These are phyloP conservation scores for Pistacia integerrima DNA, from an alignment of 345 rosid genomes.

Conservation along the genomic window DNA sequence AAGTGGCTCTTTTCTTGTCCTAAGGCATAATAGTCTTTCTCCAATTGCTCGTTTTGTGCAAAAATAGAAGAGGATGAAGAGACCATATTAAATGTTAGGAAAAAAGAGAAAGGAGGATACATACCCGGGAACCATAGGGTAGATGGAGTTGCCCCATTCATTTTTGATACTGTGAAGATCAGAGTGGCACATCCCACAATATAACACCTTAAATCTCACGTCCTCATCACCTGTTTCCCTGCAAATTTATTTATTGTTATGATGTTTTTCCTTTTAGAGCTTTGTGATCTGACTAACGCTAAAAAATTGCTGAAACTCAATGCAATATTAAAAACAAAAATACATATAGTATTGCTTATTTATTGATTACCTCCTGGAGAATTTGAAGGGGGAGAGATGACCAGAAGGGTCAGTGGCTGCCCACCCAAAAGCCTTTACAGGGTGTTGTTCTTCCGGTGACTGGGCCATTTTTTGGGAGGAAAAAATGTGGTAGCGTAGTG, in stretches of 20 bases:
- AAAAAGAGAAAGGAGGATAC: not conserved
- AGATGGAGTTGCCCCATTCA: slow-evolving; percentile 33
- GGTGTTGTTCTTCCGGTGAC: slow-evolving; percentile 34
- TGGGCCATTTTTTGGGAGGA: slow-evolving; percentile 13
- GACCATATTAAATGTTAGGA: no score
- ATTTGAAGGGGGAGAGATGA: slow-evolving; percentile 40
- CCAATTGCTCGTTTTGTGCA: no score
- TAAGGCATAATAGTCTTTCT: no score
- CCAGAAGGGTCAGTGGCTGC: slow-evolving; percentile 42
- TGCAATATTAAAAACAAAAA: not conserved
- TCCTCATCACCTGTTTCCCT: slow-evolving; percentile 39
- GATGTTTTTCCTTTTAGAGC: no score
- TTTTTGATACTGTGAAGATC: slow-evolving; percentile 37
- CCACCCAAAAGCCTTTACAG: slow-evolving; percentile 34
- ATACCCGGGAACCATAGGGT: slow-evolving; percentile 50
- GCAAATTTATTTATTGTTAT: not conserved
- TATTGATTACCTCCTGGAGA: slow-evolving; percentile 37
- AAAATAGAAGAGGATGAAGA: not conserved
- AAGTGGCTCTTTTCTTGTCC: no score
- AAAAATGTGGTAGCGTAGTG: no score
- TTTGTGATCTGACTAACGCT: no score
- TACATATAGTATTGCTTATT: no score
- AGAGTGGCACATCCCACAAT: slow-evolving; percentile 47
- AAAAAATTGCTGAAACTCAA: no score
- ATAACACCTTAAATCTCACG: slow-evolving; percentile 35